Evolutionary conservation across 345 rosid species (phyloP).

Genomic region (Rhodamnia argentea): DNA sequence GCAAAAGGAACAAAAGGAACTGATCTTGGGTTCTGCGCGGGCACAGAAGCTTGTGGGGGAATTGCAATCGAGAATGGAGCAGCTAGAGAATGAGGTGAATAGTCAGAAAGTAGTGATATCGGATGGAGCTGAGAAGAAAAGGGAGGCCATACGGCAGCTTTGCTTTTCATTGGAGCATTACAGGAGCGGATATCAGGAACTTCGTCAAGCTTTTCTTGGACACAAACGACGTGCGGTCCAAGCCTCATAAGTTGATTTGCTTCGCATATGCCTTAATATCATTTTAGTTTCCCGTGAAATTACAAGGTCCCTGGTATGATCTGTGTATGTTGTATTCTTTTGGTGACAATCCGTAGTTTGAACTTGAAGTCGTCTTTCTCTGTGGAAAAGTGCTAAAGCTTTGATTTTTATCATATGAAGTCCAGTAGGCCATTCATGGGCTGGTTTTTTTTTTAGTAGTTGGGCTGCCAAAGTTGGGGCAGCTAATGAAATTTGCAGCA

Average conservation of each 20-base stretch:
- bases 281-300: neutral
- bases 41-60: constrained; percentile 22
- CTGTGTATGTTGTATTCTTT: neutral
- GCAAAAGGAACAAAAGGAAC: constrained; percentile 13
- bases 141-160: constrained; percentile 86
- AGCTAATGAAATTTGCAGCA: neutral
- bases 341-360: neutral
- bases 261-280: neutral
- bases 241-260: constrained; percentile 18
- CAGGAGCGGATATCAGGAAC: constrained; percentile 55
- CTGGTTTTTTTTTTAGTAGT: neutral
- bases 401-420: neutral
- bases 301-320: neutral
- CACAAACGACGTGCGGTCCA: constrained; percentile 21
- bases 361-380: neutral
- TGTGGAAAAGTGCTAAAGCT: neutral
- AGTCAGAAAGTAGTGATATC: constrained; percentile 27
- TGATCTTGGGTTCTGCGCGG: constrained; percentile 19
- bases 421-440: neutral
- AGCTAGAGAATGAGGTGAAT: constrained; percentile 46
- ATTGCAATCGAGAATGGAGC: constrained; percentile 21
- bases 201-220: constrained; percentile 32
- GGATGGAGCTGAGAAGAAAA: constrained; percentile 63
- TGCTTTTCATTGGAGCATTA: constrained; percentile 77
- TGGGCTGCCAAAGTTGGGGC: neutral